Evolutionary conservation across 2,329 filamentous ascomycete species (phyloP).

Genomic region (Ophiocordyceps camponoti-floridani): DNA sequence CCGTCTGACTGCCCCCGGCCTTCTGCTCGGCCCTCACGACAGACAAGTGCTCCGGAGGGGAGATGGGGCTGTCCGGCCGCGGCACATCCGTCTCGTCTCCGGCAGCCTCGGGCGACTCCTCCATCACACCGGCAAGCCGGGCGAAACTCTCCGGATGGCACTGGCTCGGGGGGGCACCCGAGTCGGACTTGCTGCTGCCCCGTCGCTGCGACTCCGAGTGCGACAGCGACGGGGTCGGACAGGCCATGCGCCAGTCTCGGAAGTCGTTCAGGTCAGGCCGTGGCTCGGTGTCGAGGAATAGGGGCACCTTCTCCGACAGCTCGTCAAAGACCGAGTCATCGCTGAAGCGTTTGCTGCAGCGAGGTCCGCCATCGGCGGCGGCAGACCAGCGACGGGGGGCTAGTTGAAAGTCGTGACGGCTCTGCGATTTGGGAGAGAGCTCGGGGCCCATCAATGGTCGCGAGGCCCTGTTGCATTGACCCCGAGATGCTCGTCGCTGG

Average conservation of each 20-base stretch:
- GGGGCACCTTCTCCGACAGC: conserved; percentile 3
- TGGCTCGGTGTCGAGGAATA: conserved; percentile 14
- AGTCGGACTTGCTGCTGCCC: conserved; percentile 1
- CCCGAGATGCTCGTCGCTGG: conserved; percentile 3
- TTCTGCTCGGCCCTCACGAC: conserved; percentile 6
- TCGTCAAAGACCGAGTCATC: conserved; percentile 4
- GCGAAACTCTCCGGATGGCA: conserved; percentile 1
- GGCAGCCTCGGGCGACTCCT: conserved; percentile 1
- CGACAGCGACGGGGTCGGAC: background rate
- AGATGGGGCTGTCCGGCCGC: conserved; percentile 23
- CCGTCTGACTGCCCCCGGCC: conserved; percentile 15
- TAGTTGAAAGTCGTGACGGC: conserved; percentile 5
- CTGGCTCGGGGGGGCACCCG: conserved; percentile 4
- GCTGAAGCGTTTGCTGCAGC: conserved; percentile 5
- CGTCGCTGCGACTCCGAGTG: background rate
- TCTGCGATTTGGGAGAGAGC: conserved; percentile 9
- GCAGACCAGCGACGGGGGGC: background rate
- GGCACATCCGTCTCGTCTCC: conserved; percentile 12
- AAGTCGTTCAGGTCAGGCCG: conserved; percentile 21
- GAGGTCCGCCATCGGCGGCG: background rate
- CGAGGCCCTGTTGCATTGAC: conserved; percentile 11
- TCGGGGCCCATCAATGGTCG: conserved; percentile 15
- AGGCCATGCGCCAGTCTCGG: conserved; percentile 13
- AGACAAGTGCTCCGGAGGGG: conserved; percentile 12
- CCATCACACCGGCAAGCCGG: background rate